phyloP scores from a whole-genome alignment of 2,329 filamentous ascomycete genomes.

The Metarhizium robertsii region DNA sequence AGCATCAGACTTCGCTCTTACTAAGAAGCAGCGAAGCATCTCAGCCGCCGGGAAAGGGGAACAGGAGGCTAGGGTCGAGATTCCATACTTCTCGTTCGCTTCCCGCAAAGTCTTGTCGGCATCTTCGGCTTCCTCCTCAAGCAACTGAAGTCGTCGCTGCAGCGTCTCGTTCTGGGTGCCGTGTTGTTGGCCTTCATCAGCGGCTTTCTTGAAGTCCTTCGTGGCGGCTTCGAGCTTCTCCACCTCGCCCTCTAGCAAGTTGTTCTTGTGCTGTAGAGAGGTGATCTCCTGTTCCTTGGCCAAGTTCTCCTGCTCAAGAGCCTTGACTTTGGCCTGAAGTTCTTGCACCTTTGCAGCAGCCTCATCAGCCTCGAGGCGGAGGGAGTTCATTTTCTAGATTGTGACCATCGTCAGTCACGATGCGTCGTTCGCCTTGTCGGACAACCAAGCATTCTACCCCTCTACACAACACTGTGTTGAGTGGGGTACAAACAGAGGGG shows the following conservation, averaged over 20 bases:
- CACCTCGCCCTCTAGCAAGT: constrained; percentile 78
- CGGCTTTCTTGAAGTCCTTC: constrained; percentile 80
- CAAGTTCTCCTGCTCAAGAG: constrained; percentile 87
- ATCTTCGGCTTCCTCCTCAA: constrained; percentile 96
- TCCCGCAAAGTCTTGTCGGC: constrained; percentile 94
- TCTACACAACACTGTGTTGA: constrained; percentile 7
- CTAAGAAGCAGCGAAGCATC: constrained; percentile 5
- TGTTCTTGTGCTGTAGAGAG: constrained; percentile 91
- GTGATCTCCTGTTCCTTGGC: constrained; percentile 98
- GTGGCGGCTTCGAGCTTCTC: constrained; percentile 82
- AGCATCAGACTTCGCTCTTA: constrained; percentile 3
- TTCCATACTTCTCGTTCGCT: constrained; percentile 91
- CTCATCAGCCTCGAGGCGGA: constrained; percentile 90
- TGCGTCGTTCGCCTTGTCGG: not conserved
- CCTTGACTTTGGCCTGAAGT: constrained; percentile 78
- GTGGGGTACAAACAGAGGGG: constrained; percentile 20
- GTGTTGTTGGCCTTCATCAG: constrained; percentile 72
- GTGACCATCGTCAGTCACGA: constrained; percentile 6
- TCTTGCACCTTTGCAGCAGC: constrained; percentile 75
- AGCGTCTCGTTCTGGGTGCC: constrained; percentile 87
- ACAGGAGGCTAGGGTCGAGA: not conserved
- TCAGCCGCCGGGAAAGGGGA: constrained; percentile 10
- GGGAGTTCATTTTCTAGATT: constrained; percentile 80
- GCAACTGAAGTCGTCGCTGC: constrained; percentile 83
- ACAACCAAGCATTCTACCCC: constrained; percentile 9